Conservation (phyloP, 768 basidiomycete genomes). For the Amanita inopinata region DNA sequence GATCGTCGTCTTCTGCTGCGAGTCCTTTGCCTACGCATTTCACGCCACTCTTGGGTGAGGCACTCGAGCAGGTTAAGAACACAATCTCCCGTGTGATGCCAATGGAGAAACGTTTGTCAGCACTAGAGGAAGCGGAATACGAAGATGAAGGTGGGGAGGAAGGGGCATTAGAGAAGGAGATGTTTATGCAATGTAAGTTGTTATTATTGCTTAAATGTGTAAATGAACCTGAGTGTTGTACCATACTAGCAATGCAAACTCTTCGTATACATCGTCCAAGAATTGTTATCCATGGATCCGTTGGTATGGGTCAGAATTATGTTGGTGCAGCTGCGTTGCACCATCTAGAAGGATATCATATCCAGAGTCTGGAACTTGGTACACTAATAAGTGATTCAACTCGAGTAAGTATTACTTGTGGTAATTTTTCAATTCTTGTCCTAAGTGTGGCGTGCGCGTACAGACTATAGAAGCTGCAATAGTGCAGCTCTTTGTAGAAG, state of each 20-base stretch:
- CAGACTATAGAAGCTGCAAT: constrained; percentile 88
- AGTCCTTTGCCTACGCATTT: constrained; percentile 80
- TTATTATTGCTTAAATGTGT: constrained; percentile 3
- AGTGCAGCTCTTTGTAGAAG: constrained; percentile 92
- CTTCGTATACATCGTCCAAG: constrained; percentile 86
- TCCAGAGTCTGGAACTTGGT: constrained; percentile 90
- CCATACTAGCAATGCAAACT: constrained; percentile 72
- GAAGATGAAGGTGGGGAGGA: constrained; percentile 69
- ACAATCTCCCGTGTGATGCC: constrained; percentile 74
- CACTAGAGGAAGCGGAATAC: constrained; percentile 91
- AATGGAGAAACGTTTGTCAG: constrained; percentile 66
- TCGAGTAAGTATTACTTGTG: constrained; percentile 42
- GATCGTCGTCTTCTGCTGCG: constrained; percentile 82
- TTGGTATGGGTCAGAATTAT: constrained; percentile 88
- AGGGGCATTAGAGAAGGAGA: constrained; percentile 82
- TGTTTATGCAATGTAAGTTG: constrained; percentile 73
- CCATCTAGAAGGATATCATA: constrained; percentile 90
- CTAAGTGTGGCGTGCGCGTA: not conserved
- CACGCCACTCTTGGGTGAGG: constrained; percentile 58
- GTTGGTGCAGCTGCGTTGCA: constrained; percentile 88
- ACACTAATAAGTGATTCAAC: constrained; percentile 83
- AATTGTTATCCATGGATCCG: constrained; percentile 67
- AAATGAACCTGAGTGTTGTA: constrained; percentile 10
- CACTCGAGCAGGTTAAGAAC: constrained; percentile 62
- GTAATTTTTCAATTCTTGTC: constrained; percentile 5